Conservation (phyloP, 164 flowering plant species). For the Cinnamomum chago region DNA sequence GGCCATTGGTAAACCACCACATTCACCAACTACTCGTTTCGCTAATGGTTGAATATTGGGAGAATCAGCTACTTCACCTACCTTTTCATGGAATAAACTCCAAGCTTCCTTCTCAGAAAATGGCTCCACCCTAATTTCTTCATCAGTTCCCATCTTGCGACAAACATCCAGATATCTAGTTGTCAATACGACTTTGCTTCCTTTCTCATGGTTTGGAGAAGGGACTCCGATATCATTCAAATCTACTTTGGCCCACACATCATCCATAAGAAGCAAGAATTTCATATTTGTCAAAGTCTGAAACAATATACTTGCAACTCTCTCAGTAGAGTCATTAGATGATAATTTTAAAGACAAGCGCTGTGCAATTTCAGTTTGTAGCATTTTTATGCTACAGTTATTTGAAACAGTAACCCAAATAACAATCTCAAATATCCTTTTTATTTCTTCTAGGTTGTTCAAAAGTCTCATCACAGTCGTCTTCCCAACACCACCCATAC, state of each 20-base stretch:
- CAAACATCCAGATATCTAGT: conserved; percentile 8
- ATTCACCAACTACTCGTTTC: conserved; percentile 5
- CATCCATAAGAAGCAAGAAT: conserved; percentile 30
- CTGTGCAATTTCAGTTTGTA: neutral
- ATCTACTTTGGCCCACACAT: conserved; percentile 11
- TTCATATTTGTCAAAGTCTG: conserved; percentile 10
- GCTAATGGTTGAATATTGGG: conserved; percentile 8
- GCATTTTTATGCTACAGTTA: neutral
- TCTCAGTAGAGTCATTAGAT: too few relatives aligned
- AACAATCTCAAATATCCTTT: conserved; percentile 9
- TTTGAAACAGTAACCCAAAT: conserved; percentile 21
- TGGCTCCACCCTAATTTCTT: conserved; percentile 10
- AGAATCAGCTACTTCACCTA: conserved; percentile 2
- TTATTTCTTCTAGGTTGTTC: too few relatives aligned
- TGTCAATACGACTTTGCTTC: conserved; percentile 23
- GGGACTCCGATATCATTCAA: conserved; percentile 18
- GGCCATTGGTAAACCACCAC: conserved; percentile 18
- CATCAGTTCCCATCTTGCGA: conserved; percentile 7
- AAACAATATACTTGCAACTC: conserved; percentile 2
- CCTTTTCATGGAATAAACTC: conserved; percentile 17
- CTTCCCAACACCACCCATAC: too few relatives aligned
- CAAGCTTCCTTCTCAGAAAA: conserved; percentile 21
- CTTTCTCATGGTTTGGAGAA: neutral
- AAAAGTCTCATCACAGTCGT: too few relatives aligned
- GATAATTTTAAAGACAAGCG: too few relatives aligned